Evolutionary conservation across 352 stramenopile genomes (phyloP).

Genomic region (Elongisporangium prolatum): DNA sequence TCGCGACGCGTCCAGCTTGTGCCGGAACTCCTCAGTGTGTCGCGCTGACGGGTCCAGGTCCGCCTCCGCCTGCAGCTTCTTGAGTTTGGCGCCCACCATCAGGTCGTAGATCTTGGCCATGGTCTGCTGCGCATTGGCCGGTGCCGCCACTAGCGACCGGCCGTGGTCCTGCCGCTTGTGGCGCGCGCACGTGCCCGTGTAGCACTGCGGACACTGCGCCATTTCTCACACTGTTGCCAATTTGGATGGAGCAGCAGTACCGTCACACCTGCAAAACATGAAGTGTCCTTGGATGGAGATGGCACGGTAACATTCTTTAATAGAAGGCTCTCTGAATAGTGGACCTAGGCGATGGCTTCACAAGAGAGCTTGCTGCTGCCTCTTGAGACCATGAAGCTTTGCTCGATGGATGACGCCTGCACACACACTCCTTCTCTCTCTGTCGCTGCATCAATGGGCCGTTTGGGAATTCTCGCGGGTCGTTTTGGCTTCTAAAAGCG

Average conservation of each 20-base stretch:
- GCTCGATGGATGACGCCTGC: too few species aligned
- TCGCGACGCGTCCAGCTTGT: slow-evolving; percentile 60
- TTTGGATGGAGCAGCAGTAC: neutral
- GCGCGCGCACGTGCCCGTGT: slow-evolving; percentile 67
- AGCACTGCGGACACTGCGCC: slow-evolving; percentile 78
- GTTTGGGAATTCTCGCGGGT: neutral
- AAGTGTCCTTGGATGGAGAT: neutral
- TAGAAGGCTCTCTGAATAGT: neutral
- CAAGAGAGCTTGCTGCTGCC: neutral
- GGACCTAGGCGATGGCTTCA: neutral
- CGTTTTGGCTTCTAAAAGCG: neutral
- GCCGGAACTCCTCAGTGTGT: slow-evolving; percentile 47
- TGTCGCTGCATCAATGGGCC: neutral
- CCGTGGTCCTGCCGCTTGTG: slow-evolving; percentile 61
- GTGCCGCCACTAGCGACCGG: slow-evolving; percentile 37
- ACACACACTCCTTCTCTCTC: too few species aligned
- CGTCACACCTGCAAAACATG: neutral
- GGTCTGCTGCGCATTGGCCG: slow-evolving; percentile 47
- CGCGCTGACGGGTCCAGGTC: slow-evolving; percentile 29
- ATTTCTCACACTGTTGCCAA: slow-evolving; percentile 13
- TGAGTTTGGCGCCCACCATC: slow-evolving; percentile 59
- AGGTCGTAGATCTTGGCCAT: slow-evolving; percentile 78
- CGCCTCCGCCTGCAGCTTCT: slow-evolving; percentile 65
- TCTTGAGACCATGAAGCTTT: too few species aligned
- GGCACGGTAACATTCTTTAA: neutral